These are phyloP conservation scores for Teunomyces barrocoloradensis DNA, from an alignment of 805 yeast species.

Conservation along the genomic window DNA sequence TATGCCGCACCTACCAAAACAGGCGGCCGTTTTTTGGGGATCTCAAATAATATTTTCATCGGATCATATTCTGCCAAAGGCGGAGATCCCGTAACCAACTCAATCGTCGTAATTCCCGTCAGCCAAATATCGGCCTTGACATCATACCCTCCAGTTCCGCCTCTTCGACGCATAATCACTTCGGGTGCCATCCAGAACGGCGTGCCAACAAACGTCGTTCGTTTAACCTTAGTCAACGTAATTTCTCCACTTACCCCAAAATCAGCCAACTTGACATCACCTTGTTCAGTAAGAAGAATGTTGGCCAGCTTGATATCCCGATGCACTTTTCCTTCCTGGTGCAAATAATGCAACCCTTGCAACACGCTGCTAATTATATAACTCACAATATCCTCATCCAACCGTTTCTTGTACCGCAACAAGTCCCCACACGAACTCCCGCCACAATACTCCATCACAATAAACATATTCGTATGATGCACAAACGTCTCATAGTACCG, in stretches of 20 bases:
- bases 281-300: constrained; percentile 66
- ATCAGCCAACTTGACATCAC: constrained; percentile 80
- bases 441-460: constrained; percentile 93
- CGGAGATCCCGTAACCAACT: constrained; percentile 76
- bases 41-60: constrained; percentile 67
- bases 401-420: constrained; percentile 49
- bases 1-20: constrained; percentile 41
- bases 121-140: constrained; percentile 96
- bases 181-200: constrained; percentile 99
- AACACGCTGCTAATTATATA: constrained; percentile 63
- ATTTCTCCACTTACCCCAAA: constrained; percentile 92
- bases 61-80: constrained; percentile 77
- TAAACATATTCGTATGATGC: constrained; percentile 71
- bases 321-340: constrained; percentile 73
- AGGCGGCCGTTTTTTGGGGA: constrained; percentile 69
- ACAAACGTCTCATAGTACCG: constrained; percentile 59
- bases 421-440: constrained; percentile 89
- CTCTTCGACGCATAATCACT: constrained; percentile 50
- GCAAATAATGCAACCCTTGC: constrained; percentile 73
- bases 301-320: constrained; percentile 92
- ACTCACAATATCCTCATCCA: constrained; percentile 60
- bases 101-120: constrained; percentile 87
- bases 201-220: constrained; percentile 87
- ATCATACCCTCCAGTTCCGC: constrained; percentile 55
- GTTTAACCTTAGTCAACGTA: constrained; percentile 47